A percentile compares a stretch with the other conserved stretches of the same genome.
phyloP scores from a whole-genome alignment of 2,329 filamentous ascomycete genomes.

The Periconia digitata region DNA sequence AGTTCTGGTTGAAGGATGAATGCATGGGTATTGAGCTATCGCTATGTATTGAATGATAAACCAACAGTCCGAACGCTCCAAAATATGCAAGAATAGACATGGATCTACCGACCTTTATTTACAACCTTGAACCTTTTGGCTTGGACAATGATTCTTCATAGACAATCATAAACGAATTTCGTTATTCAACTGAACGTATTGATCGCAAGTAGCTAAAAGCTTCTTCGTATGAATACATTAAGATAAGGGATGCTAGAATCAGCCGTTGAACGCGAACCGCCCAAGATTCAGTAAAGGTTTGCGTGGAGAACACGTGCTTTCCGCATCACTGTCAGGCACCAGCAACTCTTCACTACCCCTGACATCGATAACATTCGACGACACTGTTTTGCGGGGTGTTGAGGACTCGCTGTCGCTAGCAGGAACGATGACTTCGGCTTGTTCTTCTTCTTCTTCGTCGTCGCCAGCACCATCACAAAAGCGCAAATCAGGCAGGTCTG shows the following conservation, averaged over 20 bases:
- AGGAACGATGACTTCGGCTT: slow-evolving; percentile 36
- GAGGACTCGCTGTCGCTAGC: slow-evolving; percentile 23
- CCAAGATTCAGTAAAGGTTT: slow-evolving; percentile 42
- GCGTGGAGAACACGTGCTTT: slow-evolving; percentile 38
- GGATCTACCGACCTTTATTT: neutral
- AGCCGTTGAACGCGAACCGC: slow-evolving; percentile 42
- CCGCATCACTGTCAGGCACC: slow-evolving; percentile 48
- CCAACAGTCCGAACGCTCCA: neutral
- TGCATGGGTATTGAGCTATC: neutral
- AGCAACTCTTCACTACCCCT: slow-evolving; percentile 53
- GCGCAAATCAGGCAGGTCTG: slow-evolving; percentile 10
- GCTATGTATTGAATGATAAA: neutral
- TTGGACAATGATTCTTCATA: neutral
- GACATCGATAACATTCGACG: slow-evolving; percentile 21
- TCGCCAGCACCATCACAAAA: slow-evolving; percentile 1
- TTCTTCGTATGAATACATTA: neutral
- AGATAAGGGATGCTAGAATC: slow-evolving; percentile 9
- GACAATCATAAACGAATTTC: neutral
- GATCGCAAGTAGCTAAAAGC: neutral
- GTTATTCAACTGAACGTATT: neutral
- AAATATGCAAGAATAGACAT: neutral
- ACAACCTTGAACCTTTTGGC: neutral
- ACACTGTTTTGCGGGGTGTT: slow-evolving; percentile 24
- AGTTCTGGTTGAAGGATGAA: neutral
- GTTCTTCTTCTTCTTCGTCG: slow-evolving; percentile 26